A percentile compares a stretch with the other conserved stretches of the same genome.
These are phyloP conservation scores for Conringia planisiliqua DNA, from an alignment of 345 rosid genomes.

Conservation along the genomic window DNA sequence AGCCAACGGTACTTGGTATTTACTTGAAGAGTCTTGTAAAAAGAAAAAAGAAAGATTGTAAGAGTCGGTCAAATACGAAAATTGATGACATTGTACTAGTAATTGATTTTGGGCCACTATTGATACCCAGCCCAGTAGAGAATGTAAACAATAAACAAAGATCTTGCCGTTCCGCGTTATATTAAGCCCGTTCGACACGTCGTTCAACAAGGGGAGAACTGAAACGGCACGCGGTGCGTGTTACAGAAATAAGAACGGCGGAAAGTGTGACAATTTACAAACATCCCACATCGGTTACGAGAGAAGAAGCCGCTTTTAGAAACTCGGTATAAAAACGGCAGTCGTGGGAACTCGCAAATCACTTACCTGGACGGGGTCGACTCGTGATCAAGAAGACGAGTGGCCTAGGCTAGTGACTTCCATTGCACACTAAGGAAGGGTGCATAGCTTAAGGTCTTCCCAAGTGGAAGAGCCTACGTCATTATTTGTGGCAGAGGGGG, in stretches of 20 bases:
- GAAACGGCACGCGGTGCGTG: background rate
- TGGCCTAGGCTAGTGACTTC: constrained; percentile 41
- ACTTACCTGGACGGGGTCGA: constrained; percentile 47
- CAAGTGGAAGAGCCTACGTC: constrained; percentile 58
- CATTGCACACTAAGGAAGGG: constrained; percentile 38
- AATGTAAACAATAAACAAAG: background rate
- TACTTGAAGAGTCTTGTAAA: too few relatives aligned
- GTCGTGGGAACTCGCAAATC: accelerated
- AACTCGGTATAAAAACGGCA: background rate
- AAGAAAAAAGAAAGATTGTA: background rate
- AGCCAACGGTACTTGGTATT: background rate
- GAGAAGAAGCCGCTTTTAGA: background rate
- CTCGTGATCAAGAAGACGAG: constrained; percentile 34
- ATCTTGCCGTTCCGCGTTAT: background rate
- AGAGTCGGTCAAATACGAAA: background rate
- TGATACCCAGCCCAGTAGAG: background rate
- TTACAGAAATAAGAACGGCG: background rate
- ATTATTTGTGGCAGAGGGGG: constrained; percentile 57
- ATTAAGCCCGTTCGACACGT: background rate
- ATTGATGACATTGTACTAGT: background rate
- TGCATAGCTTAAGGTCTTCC: constrained; percentile 43
- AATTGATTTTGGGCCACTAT: background rate
- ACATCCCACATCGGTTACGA: constrained; percentile 19
- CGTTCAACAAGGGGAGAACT: background rate
- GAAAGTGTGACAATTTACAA: background rate